Percentiles rank a stretch among this genome's conserved stretches.
Evolutionary conservation across 2,329 filamentous ascomycete species (phyloP).

Genomic region (Aspergillus viridinutans): DNA sequence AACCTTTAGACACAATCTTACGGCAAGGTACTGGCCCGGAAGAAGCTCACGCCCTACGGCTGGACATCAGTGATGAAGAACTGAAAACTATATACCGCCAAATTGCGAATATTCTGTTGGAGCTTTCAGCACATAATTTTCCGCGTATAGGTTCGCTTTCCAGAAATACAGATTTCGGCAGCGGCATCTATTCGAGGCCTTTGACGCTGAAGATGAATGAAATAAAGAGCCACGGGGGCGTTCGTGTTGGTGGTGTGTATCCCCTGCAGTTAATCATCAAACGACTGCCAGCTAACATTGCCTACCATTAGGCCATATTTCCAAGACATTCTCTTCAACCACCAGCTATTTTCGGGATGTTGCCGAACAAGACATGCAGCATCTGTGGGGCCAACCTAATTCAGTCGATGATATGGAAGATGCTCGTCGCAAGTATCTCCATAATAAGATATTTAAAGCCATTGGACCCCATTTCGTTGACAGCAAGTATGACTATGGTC

Average conservation of each 20-base stretch:
- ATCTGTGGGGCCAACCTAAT: slow-evolving; percentile 3
- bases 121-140: neutral
- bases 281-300: neutral
- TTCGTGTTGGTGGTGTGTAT: neutral
- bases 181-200: neutral
- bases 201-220: neutral
- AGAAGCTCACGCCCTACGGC: neutral
- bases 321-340: slow-evolving; percentile 1
- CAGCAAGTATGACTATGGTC: neutral
- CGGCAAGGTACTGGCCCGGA: neutral
- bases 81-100: neutral
- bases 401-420: neutral
- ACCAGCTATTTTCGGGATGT: slow-evolving; percentile 5
- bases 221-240: neutral
- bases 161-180: neutral
- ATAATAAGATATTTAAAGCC: slow-evolving; percentile 1
- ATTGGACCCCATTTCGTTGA: neutral
- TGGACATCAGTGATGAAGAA: slow-evolving; percentile 1
- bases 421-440: neutral
- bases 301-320: neutral
- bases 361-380: slow-evolving; percentile 1
- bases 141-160: neutral
- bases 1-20: slow-evolving; percentile 4
- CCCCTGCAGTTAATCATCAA: neutral
- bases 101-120: neutral